A percentile compares a stretch with the other conserved stretches of the same genome.
Evolutionary conservation across 495 filamentous ascomycete species (phyloP).

Genomic region (Parmelia sp.): DNA sequence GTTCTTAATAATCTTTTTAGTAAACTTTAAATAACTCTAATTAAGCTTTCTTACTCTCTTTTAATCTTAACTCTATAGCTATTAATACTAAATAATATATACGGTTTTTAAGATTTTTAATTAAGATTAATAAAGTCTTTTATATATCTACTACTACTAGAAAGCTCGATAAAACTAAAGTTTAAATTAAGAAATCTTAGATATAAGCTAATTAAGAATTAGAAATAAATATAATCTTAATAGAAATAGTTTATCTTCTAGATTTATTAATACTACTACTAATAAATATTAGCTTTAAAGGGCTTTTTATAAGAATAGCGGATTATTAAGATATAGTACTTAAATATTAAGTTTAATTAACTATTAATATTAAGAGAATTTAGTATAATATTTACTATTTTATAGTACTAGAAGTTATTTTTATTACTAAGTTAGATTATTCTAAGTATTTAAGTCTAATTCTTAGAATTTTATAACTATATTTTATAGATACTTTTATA

Average conservation of each 20-base stretch:
- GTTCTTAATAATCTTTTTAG: too few species aligned
- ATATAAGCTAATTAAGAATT: neutral
- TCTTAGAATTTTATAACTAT: neutral
- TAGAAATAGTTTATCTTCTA: neutral
- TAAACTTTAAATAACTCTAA: too few species aligned
- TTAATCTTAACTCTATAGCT: too few species aligned
- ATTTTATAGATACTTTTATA: neutral
- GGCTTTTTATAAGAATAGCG: neutral
- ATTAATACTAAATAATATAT: too few species aligned
- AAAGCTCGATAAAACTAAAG: neutral
- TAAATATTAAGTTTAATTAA: neutral
- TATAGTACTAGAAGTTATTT: neutral
- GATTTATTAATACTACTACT: neutral
- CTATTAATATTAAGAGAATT: neutral
- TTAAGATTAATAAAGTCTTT: too few species aligned
- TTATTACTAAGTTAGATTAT: too few species aligned
- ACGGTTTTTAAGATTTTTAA: too few species aligned
- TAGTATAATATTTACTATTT: neutral
- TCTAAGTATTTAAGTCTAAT: neutral
- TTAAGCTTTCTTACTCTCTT: too few species aligned
- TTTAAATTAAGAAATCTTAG: neutral
- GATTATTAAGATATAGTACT: neutral
- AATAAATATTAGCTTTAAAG: neutral
- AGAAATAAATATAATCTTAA: neutral
- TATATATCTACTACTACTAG: too few species aligned